Percentiles rank a stretch among this genome's conserved stretches.
phyloP scores from a whole-genome alignment of 1,284 basidiomycete species.

The Sporisorium iseilematis-ciliati region DNA sequence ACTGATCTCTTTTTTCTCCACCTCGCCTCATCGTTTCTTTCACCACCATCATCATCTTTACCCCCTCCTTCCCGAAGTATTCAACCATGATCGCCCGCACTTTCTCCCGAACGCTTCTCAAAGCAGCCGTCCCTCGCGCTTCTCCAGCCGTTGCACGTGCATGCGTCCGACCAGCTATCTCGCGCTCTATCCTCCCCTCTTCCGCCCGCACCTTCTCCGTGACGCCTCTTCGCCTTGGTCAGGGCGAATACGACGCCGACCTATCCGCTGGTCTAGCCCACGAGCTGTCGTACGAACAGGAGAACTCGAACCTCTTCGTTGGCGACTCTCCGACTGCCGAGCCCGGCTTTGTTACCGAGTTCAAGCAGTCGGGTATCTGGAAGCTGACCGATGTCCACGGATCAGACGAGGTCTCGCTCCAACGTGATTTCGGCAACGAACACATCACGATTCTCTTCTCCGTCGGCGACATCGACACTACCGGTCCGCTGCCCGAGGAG shows the following conservation, averaged over 20 bases:
- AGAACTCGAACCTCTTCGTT: conserved; percentile 69
- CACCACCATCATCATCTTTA: conserved; percentile 7
- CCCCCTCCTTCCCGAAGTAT: background rate
- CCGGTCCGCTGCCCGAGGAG: conserved; percentile 41
- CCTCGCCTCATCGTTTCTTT: conserved; percentile 7
- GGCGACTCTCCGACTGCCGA: conserved; percentile 67
- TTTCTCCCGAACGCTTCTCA: conserved; percentile 20
- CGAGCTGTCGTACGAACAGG: conserved; percentile 87
- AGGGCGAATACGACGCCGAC: conserved; percentile 77
- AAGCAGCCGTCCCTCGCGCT: conserved; percentile 13
- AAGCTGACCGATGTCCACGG: conserved; percentile 81
- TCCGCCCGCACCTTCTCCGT: conserved; percentile 19
- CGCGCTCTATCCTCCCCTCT: background rate
- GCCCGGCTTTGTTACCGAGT: conserved; percentile 83
- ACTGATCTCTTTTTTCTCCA: conserved; percentile 12
- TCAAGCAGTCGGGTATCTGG: conserved; percentile 82
- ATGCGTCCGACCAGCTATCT: conserved; percentile 5
- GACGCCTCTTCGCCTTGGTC: conserved; percentile 14
- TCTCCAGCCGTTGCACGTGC: conserved; percentile 9
- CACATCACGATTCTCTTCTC: conserved; percentile 70
- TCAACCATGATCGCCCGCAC: conserved; percentile 34
- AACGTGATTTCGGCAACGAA: conserved; percentile 90
- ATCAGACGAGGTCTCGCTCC: conserved; percentile 84
- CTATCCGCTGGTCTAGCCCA: conserved; percentile 82
- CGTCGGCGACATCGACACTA: conserved; percentile 65